Percentiles rank a stretch among this genome's conserved stretches.
Conservation (phyloP, 768 basidiomycete genomes). For the Boletus barrowsii region DNA sequence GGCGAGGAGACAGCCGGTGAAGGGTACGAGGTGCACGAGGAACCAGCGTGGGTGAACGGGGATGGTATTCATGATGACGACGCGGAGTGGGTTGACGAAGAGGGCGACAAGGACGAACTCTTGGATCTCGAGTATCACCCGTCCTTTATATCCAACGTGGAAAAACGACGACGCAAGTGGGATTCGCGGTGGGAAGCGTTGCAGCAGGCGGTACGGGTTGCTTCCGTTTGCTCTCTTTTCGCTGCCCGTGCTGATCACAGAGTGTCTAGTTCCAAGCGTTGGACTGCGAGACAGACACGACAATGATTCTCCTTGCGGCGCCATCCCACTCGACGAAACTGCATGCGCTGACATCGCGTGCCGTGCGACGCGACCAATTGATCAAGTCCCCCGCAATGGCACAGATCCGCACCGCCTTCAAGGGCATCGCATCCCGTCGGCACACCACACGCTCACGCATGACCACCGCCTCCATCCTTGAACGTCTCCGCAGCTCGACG, state of each 20-base stretch:
- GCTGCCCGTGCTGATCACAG: constrained; percentile 1
- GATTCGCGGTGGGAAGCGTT: constrained; percentile 74
- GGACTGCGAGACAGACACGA: constrained; percentile 79
- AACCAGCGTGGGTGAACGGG: constrained; percentile 36
- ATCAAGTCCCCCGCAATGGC: constrained; percentile 47
- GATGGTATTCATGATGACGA: constrained; percentile 32
- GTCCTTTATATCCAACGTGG: constrained; percentile 58
- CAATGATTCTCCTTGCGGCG: constrained; percentile 69
- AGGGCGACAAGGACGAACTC: constrained; percentile 66
- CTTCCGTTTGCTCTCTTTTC: background rate
- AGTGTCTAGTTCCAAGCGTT: constrained; percentile 63
- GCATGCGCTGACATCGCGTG: constrained; percentile 62
- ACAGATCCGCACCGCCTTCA: constrained; percentile 56
- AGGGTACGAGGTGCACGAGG: constrained; percentile 41
- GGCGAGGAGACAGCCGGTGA: constrained; percentile 82
- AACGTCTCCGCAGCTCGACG: constrained; percentile 39
- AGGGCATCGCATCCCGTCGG: constrained; percentile 55
- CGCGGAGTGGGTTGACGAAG: constrained; percentile 72
- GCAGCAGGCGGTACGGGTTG: constrained; percentile 58
- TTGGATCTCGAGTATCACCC: constrained; percentile 78
- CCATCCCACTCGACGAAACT: constrained; percentile 71
- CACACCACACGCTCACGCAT: constrained; percentile 45
- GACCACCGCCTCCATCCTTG: constrained; percentile 44
- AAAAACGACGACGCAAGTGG: constrained; percentile 70
- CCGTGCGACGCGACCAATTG: constrained; percentile 59